Percentiles rank a stretch among this genome's conserved stretches.
phyloP scores from a whole-genome alignment of 2,329 filamentous ascomycete genomes.

The Claviceps monticola region DNA sequence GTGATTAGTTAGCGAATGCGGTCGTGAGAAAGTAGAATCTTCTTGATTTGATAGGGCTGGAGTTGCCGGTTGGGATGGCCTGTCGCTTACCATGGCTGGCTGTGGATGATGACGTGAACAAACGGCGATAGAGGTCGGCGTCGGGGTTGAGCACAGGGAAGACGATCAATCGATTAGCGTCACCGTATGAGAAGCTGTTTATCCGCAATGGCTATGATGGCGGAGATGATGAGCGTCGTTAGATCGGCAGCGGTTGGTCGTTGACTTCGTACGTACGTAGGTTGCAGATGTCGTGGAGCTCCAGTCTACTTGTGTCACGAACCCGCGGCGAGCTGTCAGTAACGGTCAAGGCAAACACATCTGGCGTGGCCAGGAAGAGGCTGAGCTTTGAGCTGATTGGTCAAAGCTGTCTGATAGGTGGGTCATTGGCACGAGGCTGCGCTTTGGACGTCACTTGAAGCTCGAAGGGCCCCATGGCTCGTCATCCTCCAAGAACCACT shows the following conservation, averaged over 20 bases:
- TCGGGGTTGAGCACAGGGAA: background rate
- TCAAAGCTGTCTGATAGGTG: conserved; percentile 4
- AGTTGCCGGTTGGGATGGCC: background rate
- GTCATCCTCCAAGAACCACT: background rate
- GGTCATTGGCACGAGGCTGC: background rate
- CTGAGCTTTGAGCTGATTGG: conserved; percentile 5
- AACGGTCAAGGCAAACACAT: conserved; percentile 10
- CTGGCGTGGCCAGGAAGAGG: conserved; percentile 11
- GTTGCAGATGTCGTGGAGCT: conserved; percentile 2
- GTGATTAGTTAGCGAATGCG: conserved; percentile 18
- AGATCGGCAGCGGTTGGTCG: conserved; percentile 4
- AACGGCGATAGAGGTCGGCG: background rate
- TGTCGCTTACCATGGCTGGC: conserved; percentile 1
- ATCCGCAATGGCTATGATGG: background rate
- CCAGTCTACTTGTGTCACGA: background rate
- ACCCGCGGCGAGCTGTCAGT: background rate
- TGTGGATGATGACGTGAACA: background rate
- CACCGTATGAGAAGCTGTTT: no score
- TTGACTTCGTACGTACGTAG: background rate
- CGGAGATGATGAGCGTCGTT: background rate
- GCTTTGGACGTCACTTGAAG: background rate
- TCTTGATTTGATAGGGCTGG: background rate
- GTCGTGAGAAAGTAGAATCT: background rate
- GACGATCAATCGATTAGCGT: background rate
- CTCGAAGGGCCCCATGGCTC: background rate